phyloP scores from a whole-genome alignment of 2,329 filamentous ascomycete genomes.

The Laburnicola sp. region DNA sequence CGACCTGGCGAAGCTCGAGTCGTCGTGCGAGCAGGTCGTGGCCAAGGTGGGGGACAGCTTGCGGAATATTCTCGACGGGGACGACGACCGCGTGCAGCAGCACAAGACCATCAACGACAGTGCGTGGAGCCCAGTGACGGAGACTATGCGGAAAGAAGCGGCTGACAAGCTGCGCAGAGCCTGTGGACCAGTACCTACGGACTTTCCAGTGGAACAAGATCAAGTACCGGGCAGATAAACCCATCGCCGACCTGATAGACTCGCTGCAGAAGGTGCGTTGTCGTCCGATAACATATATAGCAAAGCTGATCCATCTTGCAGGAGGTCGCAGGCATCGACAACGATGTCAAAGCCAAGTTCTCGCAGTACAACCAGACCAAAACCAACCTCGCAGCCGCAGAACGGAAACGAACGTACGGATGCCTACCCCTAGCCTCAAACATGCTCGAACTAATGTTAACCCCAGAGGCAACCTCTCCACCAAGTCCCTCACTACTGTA shows the following conservation, averaged over 20 bases:
- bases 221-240: constrained; percentile 91
- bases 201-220: constrained; percentile 96
- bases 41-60: constrained; percentile 87
- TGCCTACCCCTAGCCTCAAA: background rate
- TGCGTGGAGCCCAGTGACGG: constrained; percentile 37
- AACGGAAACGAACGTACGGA: constrained; percentile 82
- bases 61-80: constrained; percentile 77
- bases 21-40: constrained; percentile 77
- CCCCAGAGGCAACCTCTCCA: constrained; percentile 82
- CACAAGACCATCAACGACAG: constrained; percentile 96
- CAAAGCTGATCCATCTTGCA: constrained; percentile 41
- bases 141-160: background rate
- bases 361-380: constrained; percentile 92
- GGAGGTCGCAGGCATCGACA: constrained; percentile 91
- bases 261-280: constrained; percentile 76
- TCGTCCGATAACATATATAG: background rate
- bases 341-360: constrained; percentile 92
- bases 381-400: constrained; percentile 76
- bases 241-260: constrained; percentile 83
- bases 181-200: constrained; percentile 90
- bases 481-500: constrained; percentile 88
- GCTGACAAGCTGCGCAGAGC: constrained; percentile 61
- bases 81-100: constrained; percentile 78
- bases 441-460: background rate
- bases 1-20: constrained; percentile 85